Evolutionary conservation across 225 moss, liverwort and hornwort genomes (phyloP), one percentile per base, ranked within the genome.

Genomic region (Rhytidiadelphus loreus): DNA sequence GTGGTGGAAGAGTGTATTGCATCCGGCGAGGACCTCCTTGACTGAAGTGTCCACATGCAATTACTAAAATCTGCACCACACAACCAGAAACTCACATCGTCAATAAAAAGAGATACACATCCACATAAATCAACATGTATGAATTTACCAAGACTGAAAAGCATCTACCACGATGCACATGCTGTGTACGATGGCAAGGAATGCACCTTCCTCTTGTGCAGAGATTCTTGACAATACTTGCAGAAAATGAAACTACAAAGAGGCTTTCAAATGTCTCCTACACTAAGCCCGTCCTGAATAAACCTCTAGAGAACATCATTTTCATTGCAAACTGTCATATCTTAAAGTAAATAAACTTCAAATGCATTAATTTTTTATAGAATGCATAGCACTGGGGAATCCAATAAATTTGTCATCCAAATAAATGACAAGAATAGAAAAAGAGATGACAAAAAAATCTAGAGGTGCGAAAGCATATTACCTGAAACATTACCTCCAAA

Each of bases 401-500:
- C 39, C 39, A 76, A 57, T 80, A 26, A 65, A 66, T 32, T 58
- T 46, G 48, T n/a, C 66, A 76, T n/a, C 30, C 29, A 53, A 48
- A 70, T 26, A 82, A 53, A 43, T 72, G 58, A 83, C 32, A 44
- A 53, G 66, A 61, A 56, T 16, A 48, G 35, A 25, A 61, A 83
- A 57, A 64, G 58, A 73, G 33, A 48, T 17, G 39, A 53, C 14
- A 57, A 76, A 76, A 58, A 60, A 39, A 85, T 16, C 41, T 53
- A 60, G 33, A 46, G 41, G 16, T 44, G 30, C 41, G 86, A 77
- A 87, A 26, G 81, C 26, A 75, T 53, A 33, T 79, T 91, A 97
- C 98, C 96, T 98, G 94, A 77, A 94, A 98, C 98, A 95, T 96
- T 89, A 95, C 92, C 84, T 95, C 97, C 80, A 92, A 87, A 89